Evolutionary conservation across 148 eudicot species (phyloP), one percentile per base, ranked within the genome.

Genomic region (Limonium bicolor): DNA sequence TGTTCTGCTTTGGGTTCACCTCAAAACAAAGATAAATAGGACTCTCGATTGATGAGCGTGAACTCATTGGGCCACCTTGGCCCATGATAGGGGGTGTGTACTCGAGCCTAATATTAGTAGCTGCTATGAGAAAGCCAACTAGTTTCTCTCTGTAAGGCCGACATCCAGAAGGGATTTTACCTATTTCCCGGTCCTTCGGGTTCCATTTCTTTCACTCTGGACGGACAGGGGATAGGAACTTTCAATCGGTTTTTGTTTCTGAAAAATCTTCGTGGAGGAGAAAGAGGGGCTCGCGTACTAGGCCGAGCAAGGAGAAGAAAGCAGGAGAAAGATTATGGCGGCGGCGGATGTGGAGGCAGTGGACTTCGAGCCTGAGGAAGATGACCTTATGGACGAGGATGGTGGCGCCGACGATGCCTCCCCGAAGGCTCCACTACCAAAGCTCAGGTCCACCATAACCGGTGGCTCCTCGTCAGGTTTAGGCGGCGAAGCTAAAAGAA

Each of bases 301-400:
- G 10, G 24, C 46, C 21, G 25, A 3, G 14, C 5, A 19, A 20
- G 41, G 19, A 27, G 29, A 30, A 35, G 14, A 22, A 7, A 24
- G 14, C 24, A 18, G 17, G 27, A 5, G 16, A 16, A 31, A 25
- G 20, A 50, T 5, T 54, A 74, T 75, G 94, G 80, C 82, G 59
- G 64, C 71, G 23, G 56, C 68, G 5, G 86, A 82, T 28, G 82
- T 66, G 7, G 95, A 81, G 63, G 86, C 80, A 6, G 65, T 86
- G 24, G 95, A 86, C 54, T 80, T 86, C 62, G 95, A 85, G 61
- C 80, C 80, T 1, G 95, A 86, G 60, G 92, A 86, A 11, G 95
- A 86, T 41, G 92, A 86, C 57, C 80, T 86, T 16, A 86, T 86
- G 95, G 95, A 86, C 72, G 95, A 86, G 27, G 95, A 81, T 20